phyloP scores from a whole-genome alignment of 2,329 filamentous ascomycete genomes.

The Colletotrichum siamense region DNA sequence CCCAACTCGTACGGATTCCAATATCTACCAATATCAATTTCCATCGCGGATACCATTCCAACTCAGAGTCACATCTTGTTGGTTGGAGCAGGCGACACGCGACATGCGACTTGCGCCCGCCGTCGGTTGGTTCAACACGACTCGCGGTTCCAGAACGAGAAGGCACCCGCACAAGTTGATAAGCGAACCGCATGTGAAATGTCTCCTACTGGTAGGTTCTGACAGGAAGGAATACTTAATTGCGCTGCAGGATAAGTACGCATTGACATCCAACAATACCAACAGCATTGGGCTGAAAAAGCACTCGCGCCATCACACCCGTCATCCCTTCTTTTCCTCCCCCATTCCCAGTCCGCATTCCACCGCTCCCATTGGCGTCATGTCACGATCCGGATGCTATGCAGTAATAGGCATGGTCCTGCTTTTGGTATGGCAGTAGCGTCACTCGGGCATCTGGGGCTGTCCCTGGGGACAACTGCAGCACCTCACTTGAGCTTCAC shows the following conservation, averaged over 20 bases:
- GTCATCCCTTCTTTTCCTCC: constrained; percentile 2
- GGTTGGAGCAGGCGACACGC: not conserved
- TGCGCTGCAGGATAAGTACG: not conserved
- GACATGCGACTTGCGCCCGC: not conserved
- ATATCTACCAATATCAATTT: not conserved
- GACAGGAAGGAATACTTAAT: not conserved
- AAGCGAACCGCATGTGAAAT: not conserved
- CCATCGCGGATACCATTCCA: not conserved
- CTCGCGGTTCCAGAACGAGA: not conserved
- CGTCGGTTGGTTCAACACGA: not conserved
- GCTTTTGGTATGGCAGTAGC: not conserved
- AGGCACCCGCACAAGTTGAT: not conserved
- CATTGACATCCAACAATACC: not conserved
- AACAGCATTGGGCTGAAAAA: not conserved
- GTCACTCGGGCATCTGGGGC: not conserved
- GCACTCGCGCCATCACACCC: not conserved
- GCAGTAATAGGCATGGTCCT: not conserved
- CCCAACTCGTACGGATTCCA: not conserved
- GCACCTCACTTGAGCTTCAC: not conserved
- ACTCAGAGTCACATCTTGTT: not conserved
- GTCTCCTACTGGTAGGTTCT: not conserved
- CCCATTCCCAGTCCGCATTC: not conserved
- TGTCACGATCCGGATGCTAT: not conserved
- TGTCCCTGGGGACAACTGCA: not conserved
- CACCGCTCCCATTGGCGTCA: not conserved